phyloP scores from a whole-genome alignment of 2,329 filamentous ascomycete genomes.

The Sclerotiophoma versabilis region DNA sequence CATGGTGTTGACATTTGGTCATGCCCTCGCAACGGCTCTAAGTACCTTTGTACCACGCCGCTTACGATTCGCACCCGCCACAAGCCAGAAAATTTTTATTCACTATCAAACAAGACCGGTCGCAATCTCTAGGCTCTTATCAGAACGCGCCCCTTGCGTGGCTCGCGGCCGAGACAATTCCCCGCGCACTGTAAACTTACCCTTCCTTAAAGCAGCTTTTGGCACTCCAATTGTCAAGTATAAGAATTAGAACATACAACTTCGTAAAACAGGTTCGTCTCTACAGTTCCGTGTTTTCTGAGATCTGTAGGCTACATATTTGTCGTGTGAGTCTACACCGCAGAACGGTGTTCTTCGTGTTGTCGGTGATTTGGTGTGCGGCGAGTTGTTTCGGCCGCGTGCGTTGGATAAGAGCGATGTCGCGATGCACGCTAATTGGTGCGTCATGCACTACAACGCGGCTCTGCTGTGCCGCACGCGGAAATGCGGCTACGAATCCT shows the following conservation, averaged over 20 bases:
- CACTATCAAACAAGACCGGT: conserved; percentile 1
- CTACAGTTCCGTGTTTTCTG: too few relatives aligned
- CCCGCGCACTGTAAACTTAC: too few relatives aligned
- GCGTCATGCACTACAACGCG: conserved; percentile 11
- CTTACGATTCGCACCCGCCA: conserved; percentile 10
- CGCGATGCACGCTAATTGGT: conserved; percentile 20
- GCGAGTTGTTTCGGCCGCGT: too few relatives aligned
- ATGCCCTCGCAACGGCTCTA: neutral
- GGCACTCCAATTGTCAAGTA: too few relatives aligned
- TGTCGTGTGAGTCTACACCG: too few relatives aligned
- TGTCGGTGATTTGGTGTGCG: too few relatives aligned
- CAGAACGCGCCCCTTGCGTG: conserved; percentile 10
- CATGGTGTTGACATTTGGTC: neutral
- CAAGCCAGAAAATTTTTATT: conserved; percentile 15
- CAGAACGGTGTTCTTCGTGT: too few relatives aligned
- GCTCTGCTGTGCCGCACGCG: conserved; percentile 5
- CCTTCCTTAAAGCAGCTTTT: too few relatives aligned
- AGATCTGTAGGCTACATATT: too few relatives aligned
- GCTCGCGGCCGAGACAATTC: too few relatives aligned
- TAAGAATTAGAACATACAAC: too few relatives aligned
- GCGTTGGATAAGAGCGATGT: conserved; percentile 9
- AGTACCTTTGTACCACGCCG: conserved; percentile 8
- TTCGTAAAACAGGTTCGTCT: too few relatives aligned
- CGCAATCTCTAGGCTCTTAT: neutral
- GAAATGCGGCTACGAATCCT: conserved; percentile 1